Conservation (phyloP, 345 rosid genomes). For the Isatis tinctoria region DNA sequence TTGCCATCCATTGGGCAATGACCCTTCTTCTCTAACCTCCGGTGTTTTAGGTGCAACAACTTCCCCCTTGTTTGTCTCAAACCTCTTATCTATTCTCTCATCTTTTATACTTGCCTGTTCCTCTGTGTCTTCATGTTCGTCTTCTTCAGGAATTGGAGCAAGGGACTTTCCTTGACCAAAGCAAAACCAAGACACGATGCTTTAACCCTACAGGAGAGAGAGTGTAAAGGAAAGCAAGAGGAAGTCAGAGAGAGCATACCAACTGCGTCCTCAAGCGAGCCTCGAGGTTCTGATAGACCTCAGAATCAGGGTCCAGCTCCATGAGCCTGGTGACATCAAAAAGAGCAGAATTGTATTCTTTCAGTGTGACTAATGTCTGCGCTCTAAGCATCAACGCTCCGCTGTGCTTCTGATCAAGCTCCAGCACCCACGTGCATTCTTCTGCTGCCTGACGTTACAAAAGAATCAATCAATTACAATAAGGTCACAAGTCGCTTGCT, state of each 20-base stretch:
- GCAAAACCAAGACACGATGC: slow-evolving; percentile 18
- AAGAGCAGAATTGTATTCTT: slow-evolving; percentile 79
- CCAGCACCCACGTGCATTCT: slow-evolving; percentile 90
- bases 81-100: slow-evolving; percentile 1
- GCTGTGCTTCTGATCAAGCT: slow-evolving; percentile 79
- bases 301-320: slow-evolving; percentile 79
- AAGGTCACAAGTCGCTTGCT: background rate
- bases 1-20: slow-evolving; percentile 66
- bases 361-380: slow-evolving; percentile 80
- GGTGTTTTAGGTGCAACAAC: slow-evolving; percentile 28
- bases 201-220: background rate
- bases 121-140: slow-evolving; percentile 37
- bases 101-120: slow-evolving; percentile 11
- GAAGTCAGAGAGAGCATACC: slow-evolving; percentile 42
- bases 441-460: slow-evolving; percentile 60
- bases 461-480: background rate
- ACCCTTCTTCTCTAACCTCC: slow-evolving; percentile 26
- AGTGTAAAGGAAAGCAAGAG: background rate
- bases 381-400: slow-evolving; percentile 96
- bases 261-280: slow-evolving; percentile 84
- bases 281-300: slow-evolving; percentile 75
- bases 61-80: slow-evolving; percentile 26
- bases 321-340: slow-evolving; percentile 86
- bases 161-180: slow-evolving; percentile 89
- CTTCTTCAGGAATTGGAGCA: slow-evolving; percentile 94